phyloP scores from a whole-genome alignment of 331 rosid species.

The Malus hybrid region DNA sequence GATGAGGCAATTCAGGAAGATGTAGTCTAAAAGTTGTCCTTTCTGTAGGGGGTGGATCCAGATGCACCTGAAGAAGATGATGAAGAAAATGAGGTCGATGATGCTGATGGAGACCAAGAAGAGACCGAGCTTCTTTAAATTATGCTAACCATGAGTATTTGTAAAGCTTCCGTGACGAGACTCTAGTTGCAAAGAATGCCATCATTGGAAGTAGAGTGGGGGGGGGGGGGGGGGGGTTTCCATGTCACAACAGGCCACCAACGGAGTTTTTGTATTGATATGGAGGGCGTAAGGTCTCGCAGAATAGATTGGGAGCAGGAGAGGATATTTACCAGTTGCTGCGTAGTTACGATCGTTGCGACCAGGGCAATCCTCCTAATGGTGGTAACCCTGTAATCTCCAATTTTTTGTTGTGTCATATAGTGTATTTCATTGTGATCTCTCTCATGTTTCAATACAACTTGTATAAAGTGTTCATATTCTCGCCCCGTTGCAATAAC shows the following conservation, averaged over 20 bases:
- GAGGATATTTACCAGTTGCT: neutral
- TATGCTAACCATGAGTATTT: neutral
- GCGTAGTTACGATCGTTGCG: neutral
- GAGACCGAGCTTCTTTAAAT: constrained; percentile 75
- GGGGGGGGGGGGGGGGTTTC: neutral
- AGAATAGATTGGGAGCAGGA: neutral
- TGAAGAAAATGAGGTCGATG: constrained; percentile 93
- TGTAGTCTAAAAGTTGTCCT: neutral
- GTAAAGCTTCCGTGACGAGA: constrained; percentile 2
- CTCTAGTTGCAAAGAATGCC: neutral
- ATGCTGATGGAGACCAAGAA: constrained; percentile 93
- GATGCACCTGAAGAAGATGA: constrained; percentile 99
- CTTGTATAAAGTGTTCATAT: neutral
- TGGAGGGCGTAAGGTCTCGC: neutral
- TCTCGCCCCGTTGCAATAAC: neutral
- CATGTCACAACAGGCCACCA: too few relatives aligned
- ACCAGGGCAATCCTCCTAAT: neutral
- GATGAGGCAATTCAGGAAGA: neutral
- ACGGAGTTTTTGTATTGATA: neutral
- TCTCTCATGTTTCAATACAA: neutral
- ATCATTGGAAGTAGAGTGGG: neutral
- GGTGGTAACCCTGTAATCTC: neutral
- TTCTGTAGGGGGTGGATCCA: constrained; percentile 83
- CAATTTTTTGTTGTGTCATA: neutral
- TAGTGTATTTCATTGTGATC: neutral